phyloP scores from a whole-genome alignment of 2,329 filamentous ascomycete genomes.

The Ophiocordyceps camponoti-rufipedis region DNA sequence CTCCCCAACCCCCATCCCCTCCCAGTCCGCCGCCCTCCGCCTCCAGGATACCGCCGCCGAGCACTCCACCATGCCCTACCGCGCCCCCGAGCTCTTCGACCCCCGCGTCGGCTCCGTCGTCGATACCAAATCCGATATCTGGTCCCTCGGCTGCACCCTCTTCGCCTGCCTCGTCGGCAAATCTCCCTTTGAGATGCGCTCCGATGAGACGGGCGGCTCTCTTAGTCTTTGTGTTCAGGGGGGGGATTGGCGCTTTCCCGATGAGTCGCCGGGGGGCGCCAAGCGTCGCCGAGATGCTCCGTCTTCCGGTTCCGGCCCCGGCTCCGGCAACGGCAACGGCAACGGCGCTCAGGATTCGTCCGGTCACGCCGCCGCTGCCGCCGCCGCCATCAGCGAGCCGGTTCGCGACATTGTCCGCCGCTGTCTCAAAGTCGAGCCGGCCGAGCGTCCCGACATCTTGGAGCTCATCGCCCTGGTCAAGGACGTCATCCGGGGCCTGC shows the following conservation, averaged over 20 bases:
- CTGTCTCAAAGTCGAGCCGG: slow-evolving; percentile 74
- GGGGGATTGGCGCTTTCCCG: slow-evolving; percentile 92
- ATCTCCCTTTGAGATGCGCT: slow-evolving; percentile 88
- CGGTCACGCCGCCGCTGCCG: slow-evolving; percentile 6
- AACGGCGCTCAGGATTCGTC: neutral
- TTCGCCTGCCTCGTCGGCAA: slow-evolving; percentile 95
- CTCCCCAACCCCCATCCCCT: slow-evolving; percentile 77
- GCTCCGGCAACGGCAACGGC: too few species aligned
- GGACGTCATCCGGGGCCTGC: slow-evolving; percentile 39
- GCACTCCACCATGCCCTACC: slow-evolving; percentile 96
- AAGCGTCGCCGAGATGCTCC: slow-evolving; percentile 13
- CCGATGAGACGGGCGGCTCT: slow-evolving; percentile 88
- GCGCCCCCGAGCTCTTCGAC: slow-evolving; percentile 92
- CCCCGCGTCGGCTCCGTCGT: slow-evolving; percentile 84
- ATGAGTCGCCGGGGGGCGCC: slow-evolving; percentile 50
- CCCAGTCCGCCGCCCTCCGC: slow-evolving; percentile 73
- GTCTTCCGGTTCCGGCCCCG: neutral
- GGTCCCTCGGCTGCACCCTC: slow-evolving; percentile 92
- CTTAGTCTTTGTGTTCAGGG: slow-evolving; percentile 82
- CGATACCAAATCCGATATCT: slow-evolving; percentile 95
- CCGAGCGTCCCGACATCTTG: slow-evolving; percentile 72
- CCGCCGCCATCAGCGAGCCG: slow-evolving; percentile 51
- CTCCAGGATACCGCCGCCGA: slow-evolving; percentile 91
- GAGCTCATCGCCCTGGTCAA: slow-evolving; percentile 70
- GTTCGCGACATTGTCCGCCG: slow-evolving; percentile 77